A percentile compares a stretch with the other conserved stretches of the same genome.
These are phyloP conservation scores for Ascochyta rabiei DNA, from an alignment of 2,329 filamentous ascomycete species.

Conservation along the genomic window DNA sequence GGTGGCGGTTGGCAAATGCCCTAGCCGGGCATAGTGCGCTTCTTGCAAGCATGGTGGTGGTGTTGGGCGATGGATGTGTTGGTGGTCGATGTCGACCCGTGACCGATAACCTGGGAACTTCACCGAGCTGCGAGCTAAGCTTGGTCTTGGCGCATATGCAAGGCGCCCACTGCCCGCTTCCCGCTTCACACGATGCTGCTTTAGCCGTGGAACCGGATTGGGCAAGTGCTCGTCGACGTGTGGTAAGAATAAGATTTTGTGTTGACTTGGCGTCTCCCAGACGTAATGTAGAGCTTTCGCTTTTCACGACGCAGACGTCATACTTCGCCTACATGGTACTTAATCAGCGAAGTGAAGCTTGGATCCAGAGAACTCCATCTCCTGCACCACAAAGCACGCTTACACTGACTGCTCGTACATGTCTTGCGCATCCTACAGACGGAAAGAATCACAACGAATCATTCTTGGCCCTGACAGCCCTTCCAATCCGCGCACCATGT, in stretches of 20 bases:
- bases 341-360: conserved; percentile 8
- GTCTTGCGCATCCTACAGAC: not conserved
- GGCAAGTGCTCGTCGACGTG: no score
- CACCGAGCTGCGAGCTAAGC: conserved; percentile 14
- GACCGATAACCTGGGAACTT: not conserved
- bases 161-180: not conserved
- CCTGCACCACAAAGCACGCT: conserved; percentile 1
- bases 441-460: not conserved
- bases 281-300: not conserved
- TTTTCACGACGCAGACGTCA: conserved; percentile 11
- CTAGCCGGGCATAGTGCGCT: conserved; percentile 40
- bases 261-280: no score
- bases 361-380: conserved; percentile 3
- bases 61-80: conserved; percentile 5
- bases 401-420: not conserved
- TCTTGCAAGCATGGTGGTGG: conserved; percentile 38
- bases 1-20: conserved; percentile 37
- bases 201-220: no score
- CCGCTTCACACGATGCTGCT: not conserved
- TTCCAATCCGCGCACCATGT: conserved; percentile 3
- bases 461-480: not conserved
- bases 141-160: conserved; percentile 12
- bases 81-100: not conserved
- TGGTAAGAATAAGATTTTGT: no score
- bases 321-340: conserved; percentile 8